These are phyloP conservation scores for Moesziomyces sp. DNA, from an alignment of 1,284 basidiomycete species.

Conservation along the genomic window DNA sequence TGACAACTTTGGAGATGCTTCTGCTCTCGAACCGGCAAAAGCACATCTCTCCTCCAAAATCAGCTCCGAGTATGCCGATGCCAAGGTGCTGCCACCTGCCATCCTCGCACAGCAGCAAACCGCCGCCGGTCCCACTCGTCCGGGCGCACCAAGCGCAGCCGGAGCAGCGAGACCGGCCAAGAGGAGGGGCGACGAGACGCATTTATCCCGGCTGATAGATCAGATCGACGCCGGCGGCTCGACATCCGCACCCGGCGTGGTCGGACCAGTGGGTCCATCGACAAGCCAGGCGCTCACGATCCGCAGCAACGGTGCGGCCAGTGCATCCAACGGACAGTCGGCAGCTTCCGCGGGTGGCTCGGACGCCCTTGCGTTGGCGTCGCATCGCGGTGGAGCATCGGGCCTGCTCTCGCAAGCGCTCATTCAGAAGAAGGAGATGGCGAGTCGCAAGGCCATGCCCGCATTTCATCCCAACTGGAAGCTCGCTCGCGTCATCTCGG, in stretches of 20 bases:
- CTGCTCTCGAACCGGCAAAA: slow-evolving; percentile 54
- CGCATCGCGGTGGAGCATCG: slow-evolving; percentile 35
- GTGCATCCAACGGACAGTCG: slow-evolving; percentile 6
- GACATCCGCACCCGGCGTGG: slow-evolving; percentile 8
- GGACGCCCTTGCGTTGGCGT: slow-evolving; percentile 26
- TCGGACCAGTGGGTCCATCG: slow-evolving; percentile 18
- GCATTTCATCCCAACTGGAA: slow-evolving; percentile 95
- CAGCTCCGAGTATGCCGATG: slow-evolving; percentile 85
- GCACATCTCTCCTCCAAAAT: slow-evolving; percentile 75
- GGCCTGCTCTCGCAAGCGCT: slow-evolving; percentile 59
- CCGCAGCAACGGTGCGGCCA: slow-evolving; percentile 15
- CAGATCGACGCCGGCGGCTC: slow-evolving; percentile 36
- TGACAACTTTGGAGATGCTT: slow-evolving; percentile 39
- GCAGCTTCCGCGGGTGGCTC: slow-evolving; percentile 20
- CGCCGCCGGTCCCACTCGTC: slow-evolving; percentile 72
- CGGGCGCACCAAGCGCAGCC: slow-evolving; percentile 19
- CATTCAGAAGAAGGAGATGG: slow-evolving; percentile 61
- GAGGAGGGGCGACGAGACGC: slow-evolving; percentile 29
- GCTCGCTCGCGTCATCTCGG: slow-evolving; percentile 93
- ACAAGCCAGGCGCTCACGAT: slow-evolving; percentile 38
- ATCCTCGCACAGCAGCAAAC: slow-evolving; percentile 85
- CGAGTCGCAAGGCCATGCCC: slow-evolving; percentile 86
- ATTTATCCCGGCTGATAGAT: slow-evolving; percentile 26
- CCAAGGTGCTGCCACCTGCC: slow-evolving; percentile 83
- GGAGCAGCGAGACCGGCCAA: slow-evolving; percentile 12